Conservation (phyloP, 371 early-diverging fungal genomes). For the Polyrhizophydium stewartii region DNA sequence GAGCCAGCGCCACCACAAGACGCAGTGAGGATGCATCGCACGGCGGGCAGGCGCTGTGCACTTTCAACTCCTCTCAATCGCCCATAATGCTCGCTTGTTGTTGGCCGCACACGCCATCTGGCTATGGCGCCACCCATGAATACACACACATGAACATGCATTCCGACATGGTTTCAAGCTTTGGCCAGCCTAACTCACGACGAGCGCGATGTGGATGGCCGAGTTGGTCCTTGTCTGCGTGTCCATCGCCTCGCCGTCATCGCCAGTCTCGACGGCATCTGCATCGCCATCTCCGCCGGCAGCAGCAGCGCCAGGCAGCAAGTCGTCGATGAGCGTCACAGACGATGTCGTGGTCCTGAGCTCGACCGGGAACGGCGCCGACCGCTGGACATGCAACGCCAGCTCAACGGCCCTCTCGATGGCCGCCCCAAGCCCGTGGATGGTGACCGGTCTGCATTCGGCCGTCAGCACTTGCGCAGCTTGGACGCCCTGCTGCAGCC, state of each 20-base stretch:
- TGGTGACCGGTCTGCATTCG: no score
- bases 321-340: slow-evolving; percentile 26
- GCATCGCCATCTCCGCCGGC: not conserved
- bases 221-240: slow-evolving; percentile 19
- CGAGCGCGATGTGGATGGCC: slow-evolving; percentile 27
- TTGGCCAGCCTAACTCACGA: not conserved
- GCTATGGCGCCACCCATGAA: no score
- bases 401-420: slow-evolving; percentile 52
- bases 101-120: no score
- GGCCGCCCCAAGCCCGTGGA: slow-evolving; percentile 73
- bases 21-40: no score
- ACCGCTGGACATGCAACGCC: slow-evolving; percentile 30
- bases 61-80: no score
- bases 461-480: no score
- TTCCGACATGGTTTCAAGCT: no score
- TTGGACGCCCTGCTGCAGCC: no score
- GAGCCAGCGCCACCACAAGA: slow-evolving; percentile 3
- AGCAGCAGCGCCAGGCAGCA: slow-evolving; percentile 3
- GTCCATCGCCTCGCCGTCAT: slow-evolving; percentile 10
- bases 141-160: no score
- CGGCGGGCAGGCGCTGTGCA: no score
- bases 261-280: not conserved
- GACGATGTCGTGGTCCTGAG: slow-evolving; percentile 21
- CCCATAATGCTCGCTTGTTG: no score
- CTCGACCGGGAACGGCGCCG: slow-evolving; percentile 2